Base-by-base conservation (phyloP, 164 flowering plant species). In the Tetracentron sinense region DNA sequence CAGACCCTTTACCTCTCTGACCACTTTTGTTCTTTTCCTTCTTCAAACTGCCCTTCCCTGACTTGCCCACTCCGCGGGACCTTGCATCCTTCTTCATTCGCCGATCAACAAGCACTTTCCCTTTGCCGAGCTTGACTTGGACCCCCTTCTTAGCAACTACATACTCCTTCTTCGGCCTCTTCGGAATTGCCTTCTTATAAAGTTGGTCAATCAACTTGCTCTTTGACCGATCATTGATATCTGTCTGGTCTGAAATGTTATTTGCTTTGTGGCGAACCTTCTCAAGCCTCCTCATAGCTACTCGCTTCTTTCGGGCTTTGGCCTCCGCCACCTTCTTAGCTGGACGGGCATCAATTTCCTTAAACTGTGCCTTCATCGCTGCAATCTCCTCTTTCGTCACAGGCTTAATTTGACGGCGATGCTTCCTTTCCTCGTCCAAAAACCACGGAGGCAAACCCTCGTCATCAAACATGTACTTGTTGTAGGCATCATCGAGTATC, bases 71-170 rank as follows among this genome's bases (percentile, higher is more conserved):
- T 54, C 85, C 89, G 38, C 62, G 76, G 23, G 69, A 16, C 65
- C 97, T 82, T 10, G 78, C 60, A 71, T 94, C 97, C 79, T 86
- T 91, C 65, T 94, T 91, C 98, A 94, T 94, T 35, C 98, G 67
- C 33, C 83, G 71, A 74, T 94, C 98, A 19, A 94, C 98, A 6
- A 87, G 68, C 4, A 89, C 89, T 55, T 87, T 89, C 10, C 96
- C 97, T 72, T 89, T 89, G 1, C 97, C 98, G 53, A 68, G 73
- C 74, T 58, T 91, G 8, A 89, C 93, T 60, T 82, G 84, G 23
- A 94, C 98, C 14, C 98, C 98, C 64, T 94, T 94, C 88, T 94
- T 94, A 7, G 98, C 97, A 17, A 94, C 97, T 53, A 90, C 97
- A 54, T 67, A 83, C 69, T 91, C 97, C 76, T 82, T 94, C 66